Evolutionary conservation across 2,329 filamentous ascomycete species (phyloP).

Genomic region (Pseudocercospora ulei): DNA sequence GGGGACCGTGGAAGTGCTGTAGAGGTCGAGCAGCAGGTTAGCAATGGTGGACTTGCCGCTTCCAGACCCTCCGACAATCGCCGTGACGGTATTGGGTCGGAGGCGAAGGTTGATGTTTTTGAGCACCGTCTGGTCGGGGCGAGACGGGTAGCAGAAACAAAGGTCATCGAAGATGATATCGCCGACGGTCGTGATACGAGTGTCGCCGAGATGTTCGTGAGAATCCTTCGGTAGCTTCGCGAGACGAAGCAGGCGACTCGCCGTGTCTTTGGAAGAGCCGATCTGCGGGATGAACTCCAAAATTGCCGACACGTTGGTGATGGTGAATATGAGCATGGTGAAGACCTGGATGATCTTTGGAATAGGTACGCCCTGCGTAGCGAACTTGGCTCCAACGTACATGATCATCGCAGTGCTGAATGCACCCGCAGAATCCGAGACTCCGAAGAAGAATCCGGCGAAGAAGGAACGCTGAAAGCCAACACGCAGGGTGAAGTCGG

Average conservation of each 20-base stretch:
- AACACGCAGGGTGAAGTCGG: constrained; percentile 46
- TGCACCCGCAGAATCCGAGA: constrained; percentile 62
- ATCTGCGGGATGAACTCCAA: constrained; percentile 72
- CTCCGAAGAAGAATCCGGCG: constrained; percentile 62
- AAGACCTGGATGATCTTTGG: constrained; percentile 62
- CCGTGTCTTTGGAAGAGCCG: constrained; percentile 61
- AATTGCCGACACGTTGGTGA: constrained; percentile 61
- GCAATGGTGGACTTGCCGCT: constrained; percentile 85
- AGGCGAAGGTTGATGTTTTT: constrained; percentile 58
- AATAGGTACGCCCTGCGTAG: constrained; percentile 46
- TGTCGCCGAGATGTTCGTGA: constrained; percentile 49
- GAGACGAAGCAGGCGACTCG: constrained; percentile 61
- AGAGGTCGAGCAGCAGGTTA: constrained; percentile 63
- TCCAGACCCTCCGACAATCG: constrained; percentile 74
- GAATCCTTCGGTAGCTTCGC: constrained; percentile 51
- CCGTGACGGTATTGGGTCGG: constrained; percentile 54
- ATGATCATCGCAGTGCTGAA: constrained; percentile 72
- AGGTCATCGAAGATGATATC: constrained; percentile 54
- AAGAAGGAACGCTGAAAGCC: constrained; percentile 58
- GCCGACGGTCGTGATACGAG: constrained; percentile 39
- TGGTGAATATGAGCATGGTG: constrained; percentile 72
- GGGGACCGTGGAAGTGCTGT: constrained; percentile 51
- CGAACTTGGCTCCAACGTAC: constrained; percentile 64
- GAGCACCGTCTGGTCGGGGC: constrained; percentile 48
- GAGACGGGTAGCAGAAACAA: constrained; percentile 61